Percentiles rank a stretch among this genome's conserved stretches.
Conservation (phyloP, 768 basidiomycete genomes). For the Pleurotus tuber-regium region DNA sequence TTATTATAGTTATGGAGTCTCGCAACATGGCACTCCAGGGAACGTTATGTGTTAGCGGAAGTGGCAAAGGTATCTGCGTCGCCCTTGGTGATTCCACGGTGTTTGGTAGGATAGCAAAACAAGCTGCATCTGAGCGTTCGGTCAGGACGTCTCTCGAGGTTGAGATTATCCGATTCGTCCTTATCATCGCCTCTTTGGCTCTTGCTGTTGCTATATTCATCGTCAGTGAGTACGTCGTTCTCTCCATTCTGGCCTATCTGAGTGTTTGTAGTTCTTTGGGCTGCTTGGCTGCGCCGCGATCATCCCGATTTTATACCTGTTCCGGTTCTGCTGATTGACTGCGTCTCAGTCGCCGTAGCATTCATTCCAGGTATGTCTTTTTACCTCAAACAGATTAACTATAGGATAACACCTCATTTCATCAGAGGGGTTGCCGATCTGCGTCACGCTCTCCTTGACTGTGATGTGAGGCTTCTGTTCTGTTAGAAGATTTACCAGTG, state of each 20-base stretch:
- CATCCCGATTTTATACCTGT: constrained; percentile 47
- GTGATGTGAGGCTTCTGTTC: constrained; percentile 16
- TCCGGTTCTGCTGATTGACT: constrained; percentile 49
- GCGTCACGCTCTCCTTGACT: constrained; percentile 53
- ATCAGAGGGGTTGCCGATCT: constrained; percentile 54
- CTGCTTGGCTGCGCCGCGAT: constrained; percentile 35
- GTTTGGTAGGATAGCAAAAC: constrained; percentile 39
- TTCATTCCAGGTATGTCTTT: constrained; percentile 14
- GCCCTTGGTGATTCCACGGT: constrained; percentile 49
- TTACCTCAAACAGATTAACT: no score
- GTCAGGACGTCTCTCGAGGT: constrained; percentile 47
- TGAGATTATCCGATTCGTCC: constrained; percentile 54
- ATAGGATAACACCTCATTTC: no score
- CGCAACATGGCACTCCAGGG: constrained; percentile 62
- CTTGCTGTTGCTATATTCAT: constrained; percentile 41
- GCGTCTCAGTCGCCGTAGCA: constrained; percentile 51
- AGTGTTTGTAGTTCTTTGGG: constrained; percentile 21
- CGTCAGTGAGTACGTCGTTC: constrained; percentile 39
- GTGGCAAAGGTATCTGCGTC: constrained; percentile 45
- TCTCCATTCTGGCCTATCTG: constrained; percentile 4
- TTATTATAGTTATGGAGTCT: constrained; percentile 31
- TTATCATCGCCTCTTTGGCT: constrained; percentile 48
- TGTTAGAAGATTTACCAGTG: neutral
- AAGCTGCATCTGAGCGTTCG: constrained; percentile 34
- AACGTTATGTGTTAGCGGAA: constrained; percentile 49